Conservation (phyloP, 2,329 filamentous ascomycete genomes). For the Mariannaea sp. region DNA sequence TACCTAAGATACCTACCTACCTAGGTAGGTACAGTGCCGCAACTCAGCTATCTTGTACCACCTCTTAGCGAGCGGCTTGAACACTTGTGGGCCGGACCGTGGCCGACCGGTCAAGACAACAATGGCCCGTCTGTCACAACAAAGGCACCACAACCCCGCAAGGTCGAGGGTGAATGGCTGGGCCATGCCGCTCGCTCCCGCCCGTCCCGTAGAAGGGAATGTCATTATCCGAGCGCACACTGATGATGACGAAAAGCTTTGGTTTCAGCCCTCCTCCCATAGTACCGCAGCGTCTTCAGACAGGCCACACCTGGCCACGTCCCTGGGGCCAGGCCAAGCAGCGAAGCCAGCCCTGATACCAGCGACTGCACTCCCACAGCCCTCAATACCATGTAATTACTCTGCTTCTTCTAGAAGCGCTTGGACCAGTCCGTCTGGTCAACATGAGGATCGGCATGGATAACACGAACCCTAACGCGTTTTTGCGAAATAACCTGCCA, state of each 20-base stretch:
- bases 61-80: too few species aligned
- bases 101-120: conserved; percentile 27
- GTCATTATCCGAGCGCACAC: conserved; percentile 7
- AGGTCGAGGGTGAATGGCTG: conserved; percentile 10
- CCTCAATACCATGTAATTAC: too few species aligned
- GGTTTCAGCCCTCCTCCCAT: too few species aligned
- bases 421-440: conserved; percentile 17
- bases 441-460: conserved; percentile 31
- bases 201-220: conserved; percentile 18
- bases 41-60: too few species aligned
- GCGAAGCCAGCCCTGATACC: conserved; percentile 14
- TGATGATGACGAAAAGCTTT: conserved; percentile 2
- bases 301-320: too few species aligned
- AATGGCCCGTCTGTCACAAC: conserved; percentile 8
- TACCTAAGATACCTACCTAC: too few species aligned
- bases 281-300: too few species aligned
- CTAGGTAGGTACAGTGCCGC: too few species aligned
- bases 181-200: conserved; percentile 19
- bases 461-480: conserved; percentile 30
- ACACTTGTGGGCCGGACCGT: conserved; percentile 26
- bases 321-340: conserved; percentile 1
- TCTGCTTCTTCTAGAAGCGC: conserved; percentile 21
- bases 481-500: too few species aligned
- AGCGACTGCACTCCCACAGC: neutral
- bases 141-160: conserved; percentile 6